Evolutionary conservation across 306 rosid species (phyloP), one percentile per base, ranked within the genome.

Genomic region (Dryas alaskensis): DNA sequence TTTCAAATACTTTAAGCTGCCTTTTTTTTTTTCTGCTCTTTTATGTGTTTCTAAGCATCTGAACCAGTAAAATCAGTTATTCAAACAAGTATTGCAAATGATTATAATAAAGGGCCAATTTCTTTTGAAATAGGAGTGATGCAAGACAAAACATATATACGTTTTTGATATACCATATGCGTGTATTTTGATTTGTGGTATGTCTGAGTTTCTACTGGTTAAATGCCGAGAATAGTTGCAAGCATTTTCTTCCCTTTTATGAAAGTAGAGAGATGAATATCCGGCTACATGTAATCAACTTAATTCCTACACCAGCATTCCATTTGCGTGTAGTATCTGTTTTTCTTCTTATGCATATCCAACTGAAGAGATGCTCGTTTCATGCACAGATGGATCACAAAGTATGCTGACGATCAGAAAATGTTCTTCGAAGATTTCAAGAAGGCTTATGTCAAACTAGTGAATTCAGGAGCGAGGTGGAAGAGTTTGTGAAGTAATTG

Each of bases 401-500:
- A 83, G 73, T 95, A 95, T 11, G 97, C 98, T 16, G 84, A 83
- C 50, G 72, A 84, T 78, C 91, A 92, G 90, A 81, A 75, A 50
- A 66, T 50, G 63, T 95, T 95, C 96, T 92, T 90, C 61, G 87
- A 86, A 84, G 97, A 92, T 85, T 95, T 95, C 78, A 80, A 83
- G 77, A 86, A 82, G 71, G 98, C 96, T 43, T 90, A 92, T 68
- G 74, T 77, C 81, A 95, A 95, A 85, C 84, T 95, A 81, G 99
- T 92, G 85, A 90, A 90, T 82, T 80, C 89, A 71, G 98, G 98
- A 66, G 99, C 83, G 40, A 87, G 77, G 78, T 92, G 99, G 99
- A 88, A 65, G 79, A 82, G 79, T 79, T 62, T 69, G 58, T 89
- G 81, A 83, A 61, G 27, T 44, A 60, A 74, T 57, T 58, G 25